phyloP scores from a whole-genome alignment of 305 asterid species.

The Rubia tinctorum region DNA sequence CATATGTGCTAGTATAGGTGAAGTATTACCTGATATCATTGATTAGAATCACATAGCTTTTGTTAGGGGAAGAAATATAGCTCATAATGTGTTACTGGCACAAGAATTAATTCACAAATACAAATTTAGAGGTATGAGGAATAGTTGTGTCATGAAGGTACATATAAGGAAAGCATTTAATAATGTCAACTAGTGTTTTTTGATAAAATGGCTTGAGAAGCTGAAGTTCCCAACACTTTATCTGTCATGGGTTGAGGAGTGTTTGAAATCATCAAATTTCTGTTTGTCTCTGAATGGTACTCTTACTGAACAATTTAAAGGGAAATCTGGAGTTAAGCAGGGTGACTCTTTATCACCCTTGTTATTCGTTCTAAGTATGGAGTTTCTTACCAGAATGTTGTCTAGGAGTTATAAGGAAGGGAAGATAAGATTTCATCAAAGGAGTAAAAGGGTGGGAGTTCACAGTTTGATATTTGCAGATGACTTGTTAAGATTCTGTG shows the following conservation, averaged over 20 bases:
- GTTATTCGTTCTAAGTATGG: neutral
- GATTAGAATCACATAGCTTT: neutral
- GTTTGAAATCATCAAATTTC: neutral
- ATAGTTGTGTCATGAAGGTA: neutral
- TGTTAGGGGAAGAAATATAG: neutral
- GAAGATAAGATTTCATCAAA: neutral
- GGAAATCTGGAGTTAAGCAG: neutral
- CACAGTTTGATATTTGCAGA: neutral
- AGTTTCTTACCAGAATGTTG: neutral
- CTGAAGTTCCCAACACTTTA: neutral
- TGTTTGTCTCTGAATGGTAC: neutral
- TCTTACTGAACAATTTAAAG: neutral
- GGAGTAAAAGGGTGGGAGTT: neutral
- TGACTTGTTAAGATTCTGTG: neutral
- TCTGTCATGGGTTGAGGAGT: neutral
- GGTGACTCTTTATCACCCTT: neutral
- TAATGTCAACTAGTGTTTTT: neutral
- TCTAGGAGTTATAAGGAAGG: too few species aligned
- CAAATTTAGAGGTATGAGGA: neutral
- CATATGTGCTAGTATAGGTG: neutral
- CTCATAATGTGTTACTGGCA: neutral
- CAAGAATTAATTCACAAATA: neutral
- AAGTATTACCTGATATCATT: neutral
- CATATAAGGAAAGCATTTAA: neutral
- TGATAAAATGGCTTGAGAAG: neutral